A percentile compares a stretch with the other conserved stretches of the same genome.
Conservation (phyloP, 106 monocot species). For the Hemerocallis citrina region DNA sequence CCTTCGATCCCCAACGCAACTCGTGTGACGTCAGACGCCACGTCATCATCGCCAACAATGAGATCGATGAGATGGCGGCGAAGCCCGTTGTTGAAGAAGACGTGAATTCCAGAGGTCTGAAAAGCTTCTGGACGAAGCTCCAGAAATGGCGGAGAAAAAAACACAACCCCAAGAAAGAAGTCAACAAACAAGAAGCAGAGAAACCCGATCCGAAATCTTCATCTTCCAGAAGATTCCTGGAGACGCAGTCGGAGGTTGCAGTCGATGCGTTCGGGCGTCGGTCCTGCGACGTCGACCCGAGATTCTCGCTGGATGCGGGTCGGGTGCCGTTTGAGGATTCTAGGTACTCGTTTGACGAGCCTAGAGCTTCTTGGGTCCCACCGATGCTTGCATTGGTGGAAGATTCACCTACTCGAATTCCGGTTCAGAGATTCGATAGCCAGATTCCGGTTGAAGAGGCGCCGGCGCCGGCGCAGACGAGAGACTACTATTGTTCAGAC, state of each 20-base stretch:
- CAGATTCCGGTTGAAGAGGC: constrained; percentile 91
- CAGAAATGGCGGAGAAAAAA: constrained; percentile 59
- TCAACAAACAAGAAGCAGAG: not conserved
- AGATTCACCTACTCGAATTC: constrained; percentile 18
- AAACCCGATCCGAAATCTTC: too few relatives aligned
- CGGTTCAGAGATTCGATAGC: constrained; percentile 72
- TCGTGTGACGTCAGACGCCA: constrained; percentile 47
- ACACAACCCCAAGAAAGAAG: constrained; percentile 29
- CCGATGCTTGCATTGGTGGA: constrained; percentile 73
- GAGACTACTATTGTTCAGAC: constrained; percentile 73
- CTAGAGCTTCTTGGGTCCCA: constrained; percentile 74
- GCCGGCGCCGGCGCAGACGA: constrained; percentile 43
- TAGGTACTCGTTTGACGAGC: constrained; percentile 57
- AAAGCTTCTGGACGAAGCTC: constrained; percentile 66
- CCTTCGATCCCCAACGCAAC: constrained; percentile 40
- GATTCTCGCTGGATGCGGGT: constrained; percentile 70
- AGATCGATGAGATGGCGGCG: too few relatives aligned
- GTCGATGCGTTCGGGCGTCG: constrained; percentile 46
- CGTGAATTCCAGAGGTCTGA: not conserved
- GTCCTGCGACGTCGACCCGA: constrained; percentile 69
- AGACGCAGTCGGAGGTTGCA: constrained; percentile 51
- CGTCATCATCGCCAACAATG: constrained; percentile 33
- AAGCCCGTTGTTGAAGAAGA: too few relatives aligned
- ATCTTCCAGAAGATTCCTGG: constrained; percentile 20
- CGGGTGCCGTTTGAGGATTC: constrained; percentile 64